Base-by-base conservation (phyloP, 2,329 filamentous ascomycete species). In the Paramyrothecium sp. region DNA sequence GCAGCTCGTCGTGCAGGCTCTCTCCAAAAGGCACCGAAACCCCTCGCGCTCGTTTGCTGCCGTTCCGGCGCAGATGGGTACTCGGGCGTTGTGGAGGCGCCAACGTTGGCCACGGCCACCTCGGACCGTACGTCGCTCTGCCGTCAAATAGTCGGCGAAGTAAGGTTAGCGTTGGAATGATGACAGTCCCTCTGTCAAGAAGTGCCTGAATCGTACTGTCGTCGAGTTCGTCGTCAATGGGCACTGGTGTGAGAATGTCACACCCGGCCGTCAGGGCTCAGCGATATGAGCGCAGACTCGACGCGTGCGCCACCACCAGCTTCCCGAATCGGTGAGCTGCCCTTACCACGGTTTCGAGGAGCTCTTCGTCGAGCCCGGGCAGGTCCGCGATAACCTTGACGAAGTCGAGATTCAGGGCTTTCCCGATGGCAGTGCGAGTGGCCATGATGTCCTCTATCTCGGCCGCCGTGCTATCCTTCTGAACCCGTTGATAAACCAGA, bases 51-150 rank as follows among this genome's bases (percentile, higher is more conserved):
- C 34, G 51, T 63, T 65, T 17, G 70, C 61, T 19, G 69, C 69
- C n/a, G 71, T 71, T 3, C 71, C 71, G 7, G 67, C 67, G n/a
- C 68, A 58, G 30, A 73, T 67, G 5, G 62, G 59, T 19, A 71
- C 66, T 10, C 70, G 67, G 5, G 68, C 67, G 5, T 56, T 41
- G 54, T 69, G 53, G 51, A 67, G 66, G 5, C 51, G 60, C 30
- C 47, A 11, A 54, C 57, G 8, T 65, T 48, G 2, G 67, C 64
- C 55, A 59, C 51, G 5, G 59, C 58, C 55, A 70, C 71, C 48
- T 63, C 34, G 20, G 56, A n/a, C n/a, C n/a, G n/a, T n/a, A n/a
- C n/a, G n/a, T n/a, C 26, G 2, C 56, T 48, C 51, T 51, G 38
- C 61, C 49, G 19, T 17, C 0, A n/a, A 46, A 23, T 4, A 51